Base-by-base conservation (phyloP, 2,329 filamentous ascomycete genomes). In the Colletotrichum viniferum region DNA sequence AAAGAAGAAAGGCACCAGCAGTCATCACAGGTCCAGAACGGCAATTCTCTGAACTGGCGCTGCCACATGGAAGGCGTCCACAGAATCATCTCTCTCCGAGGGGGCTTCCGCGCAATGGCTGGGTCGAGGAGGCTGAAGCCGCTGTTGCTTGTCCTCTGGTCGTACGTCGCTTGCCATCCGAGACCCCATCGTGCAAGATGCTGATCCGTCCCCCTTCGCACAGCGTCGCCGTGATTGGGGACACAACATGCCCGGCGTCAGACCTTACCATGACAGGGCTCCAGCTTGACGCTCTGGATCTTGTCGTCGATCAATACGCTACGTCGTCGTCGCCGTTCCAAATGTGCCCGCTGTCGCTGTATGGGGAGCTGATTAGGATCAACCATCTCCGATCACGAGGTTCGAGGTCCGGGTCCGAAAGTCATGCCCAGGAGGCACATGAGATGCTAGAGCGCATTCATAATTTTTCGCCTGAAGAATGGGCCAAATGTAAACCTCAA, bases 221-320 rank as follows among this genome's bases (percentile, higher is more conserved):
- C 52, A 85, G 84, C 71, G 67, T 82, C 32, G 77, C 80, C 2
- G 80, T 85, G 10, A 80, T 85, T 8, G 82, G 79, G 4, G 83
- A 86, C 71, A 85, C 84, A 9, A 83, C 84, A 7, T 83, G 80
- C 1, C 83, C 84, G 7, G 82, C 83, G 24, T 78, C 80, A 48
- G 77, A 83, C 63, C 77, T 85, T 28, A 26, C 75, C 24, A 80
- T 81, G 66, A 76, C 80, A 0, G 69, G 48, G 3, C 69, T 65
- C 16, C 80, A 82, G 28, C 67, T 82, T 24, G 79, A 80, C 2
- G 78, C 81, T 6, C 67, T 83, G 9, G 78, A 83, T 9, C 72
- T 78, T 52, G 75, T 84, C 2, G 14, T 82, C 16, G 26, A 80
- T 7, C 62, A 77, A 5, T 81, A 79, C 69, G 58, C 64, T 36